Evolutionary conservation across 1,139 yeast genomes (phyloP).

Genomic region (Arxiozyma slooffiae): DNA sequence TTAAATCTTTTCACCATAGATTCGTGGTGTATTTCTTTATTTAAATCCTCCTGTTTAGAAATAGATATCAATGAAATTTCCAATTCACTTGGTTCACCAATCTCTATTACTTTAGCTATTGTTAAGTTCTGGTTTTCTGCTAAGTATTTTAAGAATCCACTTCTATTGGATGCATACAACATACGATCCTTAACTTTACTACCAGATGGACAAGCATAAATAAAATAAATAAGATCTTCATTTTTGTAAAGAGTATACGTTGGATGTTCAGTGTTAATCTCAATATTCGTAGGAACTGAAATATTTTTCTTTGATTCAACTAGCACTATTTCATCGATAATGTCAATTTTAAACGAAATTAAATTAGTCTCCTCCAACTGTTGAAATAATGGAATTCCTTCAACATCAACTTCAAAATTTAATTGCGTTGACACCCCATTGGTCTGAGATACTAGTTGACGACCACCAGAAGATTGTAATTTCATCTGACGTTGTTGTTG

Average conservation of each 20-base stretch:
- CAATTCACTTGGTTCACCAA: constrained; percentile 60
- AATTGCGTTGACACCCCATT: constrained; percentile 23
- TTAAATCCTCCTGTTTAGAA: constrained; percentile 11
- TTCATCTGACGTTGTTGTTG: constrained; percentile 21
- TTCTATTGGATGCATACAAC: constrained; percentile 81
- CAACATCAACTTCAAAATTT: constrained; percentile 28
- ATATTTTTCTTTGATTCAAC: constrained; percentile 19
- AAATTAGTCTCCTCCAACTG: constrained; percentile 23
- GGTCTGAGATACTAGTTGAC: constrained; percentile 24
- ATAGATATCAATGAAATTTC: constrained; percentile 35
- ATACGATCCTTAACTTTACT: constrained; percentile 85
- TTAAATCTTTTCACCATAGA: constrained; percentile 32
- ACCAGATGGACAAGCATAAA: constrained; percentile 84
- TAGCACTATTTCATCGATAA: constrained; percentile 32
- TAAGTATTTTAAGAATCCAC: constrained; percentile 51
- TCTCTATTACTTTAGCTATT: constrained; percentile 44
- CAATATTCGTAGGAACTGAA: constrained; percentile 23
- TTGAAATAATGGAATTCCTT: constrained; percentile 13
- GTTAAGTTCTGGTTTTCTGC: constrained; percentile 30
- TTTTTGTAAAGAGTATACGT: constrained; percentile 48
- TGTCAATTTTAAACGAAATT: constrained; percentile 32
- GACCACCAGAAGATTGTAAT: constrained; percentile 12
- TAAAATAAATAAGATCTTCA: constrained; percentile 35
- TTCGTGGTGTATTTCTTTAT: constrained; percentile 12
- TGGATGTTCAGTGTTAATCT: constrained; percentile 37